Base-by-base conservation (phyloP, 2,329 filamentous ascomycete species). In the Elsinoe perseae region DNA sequence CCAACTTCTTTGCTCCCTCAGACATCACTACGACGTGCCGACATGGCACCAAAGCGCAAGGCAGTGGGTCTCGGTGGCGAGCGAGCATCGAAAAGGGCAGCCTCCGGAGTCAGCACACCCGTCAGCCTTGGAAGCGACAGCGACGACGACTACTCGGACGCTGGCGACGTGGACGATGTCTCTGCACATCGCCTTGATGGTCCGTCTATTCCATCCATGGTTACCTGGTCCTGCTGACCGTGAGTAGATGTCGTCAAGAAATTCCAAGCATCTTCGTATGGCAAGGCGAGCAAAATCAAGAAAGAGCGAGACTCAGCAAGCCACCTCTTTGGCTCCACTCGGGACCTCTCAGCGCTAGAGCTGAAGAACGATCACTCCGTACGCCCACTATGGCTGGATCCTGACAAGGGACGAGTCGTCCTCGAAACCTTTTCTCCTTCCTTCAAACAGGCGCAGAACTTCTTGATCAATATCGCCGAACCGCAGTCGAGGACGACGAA, bases 401-500 rank as follows among this genome's bases (percentile, higher is more conserved):
- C 90, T 2, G 77, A 85, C 46, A 88, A 87, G 67, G 90, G 88
- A 32, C 84, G 86, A 61, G 93, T 97, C 67, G 93, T 95, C 27
- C 78, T 97, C 42, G 92, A 98, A 76, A 95, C 90, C 64, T 97
- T 96, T 74, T 92, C 88, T 54, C 87, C 91, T 2, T 77, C 93
- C 57, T 90, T 92, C 57, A 81, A 86, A 57, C 86, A 91, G 66
- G 92, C 89, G 0, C 90, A 95, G 68, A 90, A 95, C 69, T 95
- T 98, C 68, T 77, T 98, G 58, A 95, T 95, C 64, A 95, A 93
- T 46, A 92, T 98, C 63, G 89, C 92, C 60, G 92, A 98, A 73
- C 93, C 92, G 16, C 78, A 92, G 58, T 96, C 91, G 32, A 84
- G 92, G 58, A 92, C 93, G 57, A 87, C 84, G 4, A 92, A 90